Evolutionary conservation across 148 eudicot species (phyloP).

Genomic region (Rhododendron simsii): DNA sequence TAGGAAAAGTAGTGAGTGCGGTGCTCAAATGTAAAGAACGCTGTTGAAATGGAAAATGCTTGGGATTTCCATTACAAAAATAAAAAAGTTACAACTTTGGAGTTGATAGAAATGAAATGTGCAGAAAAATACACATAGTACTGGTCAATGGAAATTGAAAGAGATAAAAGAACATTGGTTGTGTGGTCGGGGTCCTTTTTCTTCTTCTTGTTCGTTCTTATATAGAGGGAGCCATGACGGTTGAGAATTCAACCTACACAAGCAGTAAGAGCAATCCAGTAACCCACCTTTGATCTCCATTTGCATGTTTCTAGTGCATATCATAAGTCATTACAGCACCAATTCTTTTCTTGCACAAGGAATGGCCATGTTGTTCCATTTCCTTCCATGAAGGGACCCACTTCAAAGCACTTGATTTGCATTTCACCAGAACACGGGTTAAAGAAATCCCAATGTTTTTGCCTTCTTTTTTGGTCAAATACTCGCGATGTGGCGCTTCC

Average conservation of each 20-base stretch:
- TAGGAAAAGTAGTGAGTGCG: not conserved
- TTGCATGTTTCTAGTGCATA: not conserved
- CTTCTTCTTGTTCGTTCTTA: not conserved
- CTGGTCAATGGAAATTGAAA: not conserved
- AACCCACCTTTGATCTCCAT: not conserved
- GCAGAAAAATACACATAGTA: not conserved
- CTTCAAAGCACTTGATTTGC: not conserved
- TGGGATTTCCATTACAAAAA: not conserved
- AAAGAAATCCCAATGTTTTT: too few species aligned
- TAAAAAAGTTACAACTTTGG: not conserved
- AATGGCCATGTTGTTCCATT: not conserved
- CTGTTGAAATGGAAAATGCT: not conserved
- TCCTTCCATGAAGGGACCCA: not conserved
- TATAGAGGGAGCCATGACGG: not conserved
- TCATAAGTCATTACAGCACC: not conserved
- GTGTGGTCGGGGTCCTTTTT: not conserved
- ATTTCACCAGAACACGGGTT: not conserved
- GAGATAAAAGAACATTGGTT: not conserved
- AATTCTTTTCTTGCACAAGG: not conserved
- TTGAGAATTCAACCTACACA: not conserved
- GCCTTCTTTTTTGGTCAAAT: not conserved
- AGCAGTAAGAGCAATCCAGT: not conserved
- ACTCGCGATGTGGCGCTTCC: not conserved
- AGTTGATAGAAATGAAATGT: not conserved
- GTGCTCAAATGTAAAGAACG: not conserved